Evolutionary conservation across 768 basidiomycete genomes (phyloP), one percentile per base, ranked within the genome.

Genomic region (Epithele typhae): DNA sequence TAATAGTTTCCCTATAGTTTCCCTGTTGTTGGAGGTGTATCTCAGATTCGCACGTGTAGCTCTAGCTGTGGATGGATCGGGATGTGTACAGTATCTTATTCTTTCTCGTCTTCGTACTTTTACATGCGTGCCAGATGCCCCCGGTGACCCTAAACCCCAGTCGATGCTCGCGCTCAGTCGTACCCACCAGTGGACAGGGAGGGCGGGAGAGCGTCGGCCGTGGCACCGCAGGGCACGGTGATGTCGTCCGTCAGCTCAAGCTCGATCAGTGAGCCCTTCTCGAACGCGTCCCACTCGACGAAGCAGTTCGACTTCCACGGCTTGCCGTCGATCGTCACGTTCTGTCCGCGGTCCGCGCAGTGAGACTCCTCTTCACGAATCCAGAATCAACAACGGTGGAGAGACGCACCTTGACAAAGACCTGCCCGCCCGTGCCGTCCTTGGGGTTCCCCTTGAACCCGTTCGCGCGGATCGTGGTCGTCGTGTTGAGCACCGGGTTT

Each of bases 151-250:
- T n/a, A n/a, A n/a, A n/a, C n/a, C n/a, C n/a, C n/a, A n/a, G n/a
- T n/a, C n/a, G n/a, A n/a, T n/a, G n/a, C n/a, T n/a, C n/a, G n/a
- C 27, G 27, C 7, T 46, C 30, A 61, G 22, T 61, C 53, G 43
- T 57, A 82, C 0, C 81, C 81, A 4, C 79, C 81, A n/a, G 80
- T 84, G 4, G 81, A 82, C 30, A 82, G 66, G 14, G 81, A 82
- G 2, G 81, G 80, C 0, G 81, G 81, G 30, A 82, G 57, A 1
- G 77, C 75, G 27, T 61, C 58, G 17, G 63, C 32, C 6, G 68
- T 73, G 3, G 57, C 62, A 14, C 81, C 81, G 58, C 81, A 84
- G 1, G 70, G 65, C 5, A 77, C 69, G 24, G 64, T 71, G 48
- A 78, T 75, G 56, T 81, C 70, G 46, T 73, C 67, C 4, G 78